Evolutionary conservation across 2,329 filamentous ascomycete species (phyloP).

Genomic region (Colletotrichum australisinense): DNA sequence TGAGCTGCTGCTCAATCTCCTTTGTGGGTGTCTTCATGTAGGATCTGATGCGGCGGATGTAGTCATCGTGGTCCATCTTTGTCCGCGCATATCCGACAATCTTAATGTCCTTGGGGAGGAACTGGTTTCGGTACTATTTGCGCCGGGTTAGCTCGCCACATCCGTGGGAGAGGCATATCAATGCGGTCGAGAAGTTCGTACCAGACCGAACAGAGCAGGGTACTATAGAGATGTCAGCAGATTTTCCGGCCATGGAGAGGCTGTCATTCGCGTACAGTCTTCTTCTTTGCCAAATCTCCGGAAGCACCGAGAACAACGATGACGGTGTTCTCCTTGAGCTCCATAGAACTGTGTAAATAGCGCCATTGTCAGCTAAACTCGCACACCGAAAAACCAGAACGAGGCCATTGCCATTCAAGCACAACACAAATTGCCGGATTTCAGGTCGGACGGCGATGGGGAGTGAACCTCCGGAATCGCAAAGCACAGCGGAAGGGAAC

Average conservation of each 20-base stretch:
- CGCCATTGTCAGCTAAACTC: constrained; percentile 24
- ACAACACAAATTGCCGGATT: neutral
- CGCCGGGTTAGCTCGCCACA: constrained; percentile 21
- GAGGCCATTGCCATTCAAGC: constrained; percentile 6
- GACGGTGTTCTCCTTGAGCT: constrained; percentile 98
- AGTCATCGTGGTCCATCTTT: constrained; percentile 99
- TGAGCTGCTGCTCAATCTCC: constrained; percentile 94
- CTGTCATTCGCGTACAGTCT: constrained; percentile 74
- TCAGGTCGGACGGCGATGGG: constrained; percentile 2
- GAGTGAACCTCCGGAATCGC: constrained; percentile 10
- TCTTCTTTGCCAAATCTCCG: constrained; percentile 99
- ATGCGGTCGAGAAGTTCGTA: constrained; percentile 63
- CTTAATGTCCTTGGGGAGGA: constrained; percentile 94
- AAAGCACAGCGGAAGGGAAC: constrained; percentile 2
- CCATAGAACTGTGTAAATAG: constrained; percentile 73
- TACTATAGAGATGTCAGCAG: constrained; percentile 69
- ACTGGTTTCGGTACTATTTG: constrained; percentile 93
- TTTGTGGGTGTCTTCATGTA: constrained; percentile 99
- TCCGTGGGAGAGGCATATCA: neutral
- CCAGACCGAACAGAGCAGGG: constrained; percentile 95
- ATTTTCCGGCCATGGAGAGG: neutral
- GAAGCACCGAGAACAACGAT: constrained; percentile 97
- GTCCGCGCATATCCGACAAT: constrained; percentile 99
- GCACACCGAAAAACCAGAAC: neutral
- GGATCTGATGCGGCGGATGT: constrained; percentile 91